Evolutionary conservation across 2,329 filamentous ascomycete species (phyloP), one percentile per base, ranked within the genome.

Genomic region (Xylariaceae sp.): DNA sequence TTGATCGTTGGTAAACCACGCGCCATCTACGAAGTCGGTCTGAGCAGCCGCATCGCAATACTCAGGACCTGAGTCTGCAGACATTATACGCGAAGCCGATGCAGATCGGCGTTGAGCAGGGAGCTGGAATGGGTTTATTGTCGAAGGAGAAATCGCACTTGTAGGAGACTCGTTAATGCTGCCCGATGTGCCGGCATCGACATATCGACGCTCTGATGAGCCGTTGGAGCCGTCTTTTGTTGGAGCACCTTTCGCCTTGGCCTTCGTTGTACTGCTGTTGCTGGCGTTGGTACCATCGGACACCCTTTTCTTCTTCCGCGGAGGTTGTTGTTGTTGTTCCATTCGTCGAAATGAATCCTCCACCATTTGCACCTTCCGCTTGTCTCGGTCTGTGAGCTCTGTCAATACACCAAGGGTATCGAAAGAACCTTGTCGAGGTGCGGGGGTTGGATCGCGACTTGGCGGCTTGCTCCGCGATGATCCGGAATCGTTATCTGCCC

Each of bases 341-440:
- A 84, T 82, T 18, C 77, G 82, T 50, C 81, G 76, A 64, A 87
- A 82, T 2, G 80, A 75, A 53, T 85, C 81, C 58, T 87, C 84
- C 0, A 85, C 76, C 77, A 83, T 83, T 17, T 82, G 80, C 11
- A 87, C 78, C 60, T 87, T 87, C 34, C 84, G 74, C 68, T 87
- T 87, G 55, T 87, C 84, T 31, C 84, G 78, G 57, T 87, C 83
- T 1, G 84, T 86, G 6, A 79, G 81, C 56, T 84, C 83, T 0
- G 82, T 86, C 51, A 85, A 69, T 59, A 85, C 83, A 4, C 79
- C 80, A 1, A 81, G 67, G 10, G 81, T 80, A 47, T 86, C 78
- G 51, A 82, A 79, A 0, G 81, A 81, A 22, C 83, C 84, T 60
- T 84, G 79, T 6, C 78, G 75, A 14, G 76, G 69, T 2, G 72